phyloP scores from a whole-genome alignment of 129 eudicot genomes.

The Flaveria sonorensis region DNA sequence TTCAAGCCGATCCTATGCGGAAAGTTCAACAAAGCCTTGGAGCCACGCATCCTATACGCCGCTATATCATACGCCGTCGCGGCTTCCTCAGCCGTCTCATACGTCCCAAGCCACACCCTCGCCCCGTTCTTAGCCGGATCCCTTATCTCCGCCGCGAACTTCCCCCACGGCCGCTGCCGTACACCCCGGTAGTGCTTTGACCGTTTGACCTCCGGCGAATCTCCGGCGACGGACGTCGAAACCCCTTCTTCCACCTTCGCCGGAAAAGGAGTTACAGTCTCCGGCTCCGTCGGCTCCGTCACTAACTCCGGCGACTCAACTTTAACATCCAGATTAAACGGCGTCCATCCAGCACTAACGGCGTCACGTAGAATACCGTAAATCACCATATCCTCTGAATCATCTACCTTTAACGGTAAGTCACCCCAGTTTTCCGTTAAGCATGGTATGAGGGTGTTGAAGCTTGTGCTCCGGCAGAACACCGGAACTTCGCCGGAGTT shows the following conservation, averaged over 20 bases:
- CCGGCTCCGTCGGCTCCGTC: constrained; percentile 32
- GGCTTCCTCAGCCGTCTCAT: constrained; percentile 91
- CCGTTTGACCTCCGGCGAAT: constrained; percentile 54
- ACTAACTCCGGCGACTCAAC: constrained; percentile 40
- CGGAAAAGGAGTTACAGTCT: not conserved
- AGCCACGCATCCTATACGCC: constrained; percentile 85
- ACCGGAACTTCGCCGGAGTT: constrained; percentile 43
- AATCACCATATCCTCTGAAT: constrained; percentile 80
- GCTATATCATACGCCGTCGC: constrained; percentile 83
- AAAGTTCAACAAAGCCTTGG: constrained; percentile 74
- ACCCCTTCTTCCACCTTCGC: constrained; percentile 30
- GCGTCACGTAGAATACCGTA: constrained; percentile 73
- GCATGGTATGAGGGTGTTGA: constrained; percentile 58
- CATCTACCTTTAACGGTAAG: constrained; percentile 73
- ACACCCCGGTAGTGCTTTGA: constrained; percentile 77
- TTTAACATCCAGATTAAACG: constrained; percentile 53
- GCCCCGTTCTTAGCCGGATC: constrained; percentile 91
- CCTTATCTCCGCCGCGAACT: constrained; percentile 87
- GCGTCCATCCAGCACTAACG: constrained; percentile 79
- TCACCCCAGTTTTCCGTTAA: constrained; percentile 82
- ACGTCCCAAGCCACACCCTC: constrained; percentile 91
- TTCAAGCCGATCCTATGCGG: constrained; percentile 64
- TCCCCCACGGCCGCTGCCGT: constrained; percentile 85
- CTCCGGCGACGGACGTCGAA: constrained; percentile 30
- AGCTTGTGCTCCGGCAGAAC: constrained; percentile 64